Evolutionary conservation across 768 basidiomycete species (phyloP), one percentile per base, ranked within the genome.

Genomic region (Mycena filopes): DNA sequence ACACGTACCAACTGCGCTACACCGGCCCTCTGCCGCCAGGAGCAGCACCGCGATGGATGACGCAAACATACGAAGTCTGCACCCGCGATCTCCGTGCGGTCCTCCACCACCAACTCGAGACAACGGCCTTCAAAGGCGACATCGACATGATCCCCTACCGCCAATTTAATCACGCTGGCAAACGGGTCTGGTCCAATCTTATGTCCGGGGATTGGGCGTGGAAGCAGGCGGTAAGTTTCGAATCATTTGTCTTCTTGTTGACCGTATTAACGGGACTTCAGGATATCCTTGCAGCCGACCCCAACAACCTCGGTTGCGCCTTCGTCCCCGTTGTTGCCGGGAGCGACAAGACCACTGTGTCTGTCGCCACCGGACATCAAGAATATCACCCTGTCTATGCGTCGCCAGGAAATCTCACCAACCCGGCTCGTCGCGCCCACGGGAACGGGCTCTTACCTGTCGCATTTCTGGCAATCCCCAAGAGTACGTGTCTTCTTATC

Each of bases 131-230:
- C 55, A 58, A 67, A 2, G 63, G 60, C 38, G 20, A 69, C 6
- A 61, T 74, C 16, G 65, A 78, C 36, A 66, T 51, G 20, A 46
- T 67, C 1, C 77, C 76, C 2, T 75, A 74, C 61, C 69, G 42
- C 5, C 69, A 76, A 51, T 76, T 73, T 51, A 64, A 69, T 42
- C 28, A 25, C 7, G 31, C 38, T 11, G 72, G 67, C 2, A 55
- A 74, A 4, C 60, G 73, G 1, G 53, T 64, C 6, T 80, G 67
- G 54, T 71, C 70, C 0, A 74, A 79, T 60, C 46, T 81, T 0
- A 79, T 82, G 78, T 81, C 79, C 2, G 79, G 71, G 3, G 60
- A 78, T 56, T 80, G 79, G 79, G 71, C 76, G 0, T 77, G 71
- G 70, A 68, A 63, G 23, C 70, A 81, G 63, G 75, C 77, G 18